Evolutionary conservation across 495 filamentous ascomycete genomes (phyloP).

Genomic region (Rostrohypoxylon terebratum): DNA sequence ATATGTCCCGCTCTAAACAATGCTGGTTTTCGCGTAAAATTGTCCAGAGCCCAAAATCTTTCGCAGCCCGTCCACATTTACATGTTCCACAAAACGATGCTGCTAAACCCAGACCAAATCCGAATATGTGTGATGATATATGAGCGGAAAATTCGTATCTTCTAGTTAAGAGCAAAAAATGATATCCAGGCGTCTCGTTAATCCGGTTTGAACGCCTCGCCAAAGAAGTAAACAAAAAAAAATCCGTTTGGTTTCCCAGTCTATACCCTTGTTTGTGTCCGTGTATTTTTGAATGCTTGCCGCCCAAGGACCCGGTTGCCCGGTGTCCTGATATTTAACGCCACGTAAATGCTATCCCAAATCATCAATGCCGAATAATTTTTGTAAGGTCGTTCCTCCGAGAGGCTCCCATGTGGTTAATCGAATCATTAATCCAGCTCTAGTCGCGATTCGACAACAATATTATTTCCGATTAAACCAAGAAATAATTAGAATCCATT

Average conservation of each 20-base stretch:
- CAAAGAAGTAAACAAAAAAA: constrained; percentile 19
- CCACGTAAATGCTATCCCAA: constrained; percentile 37
- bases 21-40: constrained; percentile 10
- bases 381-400: constrained; percentile 9
- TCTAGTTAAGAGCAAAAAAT: constrained; percentile 23
- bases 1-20: constrained; percentile 31
- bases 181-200: background rate
- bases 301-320: constrained; percentile 42
- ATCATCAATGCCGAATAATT: constrained; percentile 20
- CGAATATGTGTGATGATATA: constrained; percentile 9
- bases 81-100: constrained; percentile 1
- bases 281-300: constrained; percentile 47
- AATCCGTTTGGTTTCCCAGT: constrained; percentile 31
- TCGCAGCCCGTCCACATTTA: constrained; percentile 1
- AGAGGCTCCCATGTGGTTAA: constrained; percentile 4
- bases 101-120: constrained; percentile 9
- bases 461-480: background rate
- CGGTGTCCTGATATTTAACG: constrained; percentile 35
- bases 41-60: constrained; percentile 10
- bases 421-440: constrained; percentile 32
- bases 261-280: constrained; percentile 34
- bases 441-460: constrained; percentile 2
- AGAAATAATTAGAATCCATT: constrained; percentile 26
- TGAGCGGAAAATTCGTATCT: constrained; percentile 41
- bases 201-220: constrained; percentile 42